These are phyloP conservation scores for Curvularia hawaiiensis DNA, from an alignment of 2,329 filamentous ascomycete species.

Conservation along the genomic window DNA sequence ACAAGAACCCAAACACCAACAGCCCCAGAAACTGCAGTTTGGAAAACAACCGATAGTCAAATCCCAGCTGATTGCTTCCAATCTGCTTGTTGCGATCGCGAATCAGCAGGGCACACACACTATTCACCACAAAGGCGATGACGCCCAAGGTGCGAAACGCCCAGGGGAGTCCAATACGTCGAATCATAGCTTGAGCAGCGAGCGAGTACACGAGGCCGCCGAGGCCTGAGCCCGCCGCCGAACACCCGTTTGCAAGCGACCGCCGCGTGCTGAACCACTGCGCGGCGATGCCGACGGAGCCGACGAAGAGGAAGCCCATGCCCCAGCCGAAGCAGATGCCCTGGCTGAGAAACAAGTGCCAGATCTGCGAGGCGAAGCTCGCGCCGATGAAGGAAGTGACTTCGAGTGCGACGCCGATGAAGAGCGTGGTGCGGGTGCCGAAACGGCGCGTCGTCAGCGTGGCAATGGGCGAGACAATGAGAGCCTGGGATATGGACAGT, in stretches of 20 bases:
- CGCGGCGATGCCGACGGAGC: conserved; percentile 68
- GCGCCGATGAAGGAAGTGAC: conserved; percentile 70
- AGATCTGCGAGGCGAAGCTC: conserved; percentile 70
- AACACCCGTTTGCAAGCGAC: conserved; percentile 71
- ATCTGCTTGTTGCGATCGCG: conserved; percentile 74
- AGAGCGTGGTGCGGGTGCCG: conserved; percentile 68
- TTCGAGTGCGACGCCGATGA: conserved; percentile 68
- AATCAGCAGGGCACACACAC: conserved; percentile 65
- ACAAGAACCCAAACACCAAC: conserved; percentile 71
- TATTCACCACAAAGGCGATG: conserved; percentile 67
- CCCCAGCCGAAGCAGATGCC: conserved; percentile 78
- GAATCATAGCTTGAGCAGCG: conserved; percentile 70
- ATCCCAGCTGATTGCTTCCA: conserved; percentile 64
- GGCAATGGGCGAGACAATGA: conserved; percentile 71
- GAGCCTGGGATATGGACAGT: conserved; percentile 67
- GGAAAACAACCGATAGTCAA: conserved; percentile 67
- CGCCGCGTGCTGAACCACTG: conserved; percentile 76
- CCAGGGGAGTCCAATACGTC: conserved; percentile 68
- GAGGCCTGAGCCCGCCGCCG: conserved; percentile 72
- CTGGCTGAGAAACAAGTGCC: conserved; percentile 78
- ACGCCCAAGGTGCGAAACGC: conserved; percentile 70
- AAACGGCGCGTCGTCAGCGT: conserved; percentile 65
- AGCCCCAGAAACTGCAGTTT: conserved; percentile 68
- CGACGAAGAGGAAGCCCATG: conserved; percentile 77
- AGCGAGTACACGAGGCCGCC: conserved; percentile 75